Percentiles rank a stretch among this genome's conserved stretches.
Conservation (phyloP, 139 green algal genomes). For the Tetradesmus obliquus region DNA sequence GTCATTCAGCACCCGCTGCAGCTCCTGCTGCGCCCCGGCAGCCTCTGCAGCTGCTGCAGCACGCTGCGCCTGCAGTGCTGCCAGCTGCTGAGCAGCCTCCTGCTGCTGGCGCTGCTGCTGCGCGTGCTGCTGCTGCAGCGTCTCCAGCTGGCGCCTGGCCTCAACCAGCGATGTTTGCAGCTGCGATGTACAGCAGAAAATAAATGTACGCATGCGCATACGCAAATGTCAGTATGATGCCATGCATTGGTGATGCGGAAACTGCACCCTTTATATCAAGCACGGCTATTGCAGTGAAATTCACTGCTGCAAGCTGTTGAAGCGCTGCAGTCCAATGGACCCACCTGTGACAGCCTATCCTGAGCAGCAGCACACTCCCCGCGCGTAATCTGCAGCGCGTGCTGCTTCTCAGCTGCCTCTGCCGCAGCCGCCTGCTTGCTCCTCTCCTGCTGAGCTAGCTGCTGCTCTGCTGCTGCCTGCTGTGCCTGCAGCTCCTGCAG, state of each 20-base stretch:
- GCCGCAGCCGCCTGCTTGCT: slow-evolving; percentile 34
- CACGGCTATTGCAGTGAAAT: too few relatives aligned
- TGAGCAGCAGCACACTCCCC: slow-evolving; percentile 39
- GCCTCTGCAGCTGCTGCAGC: slow-evolving; percentile 40
- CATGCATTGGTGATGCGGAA: too few relatives aligned
- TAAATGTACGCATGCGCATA: too few relatives aligned
- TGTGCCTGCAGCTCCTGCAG: slow-evolving; percentile 19
- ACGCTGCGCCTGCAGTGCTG: slow-evolving; percentile 34
- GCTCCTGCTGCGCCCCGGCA: slow-evolving; percentile 36
- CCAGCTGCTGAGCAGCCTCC: slow-evolving; percentile 15
- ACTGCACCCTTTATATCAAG: too few relatives aligned
- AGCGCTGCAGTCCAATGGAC: slow-evolving; percentile 14
- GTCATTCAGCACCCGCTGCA: slow-evolving; percentile 30
- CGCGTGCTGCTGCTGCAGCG: slow-evolving; percentile 25
- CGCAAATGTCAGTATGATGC: too few relatives aligned
- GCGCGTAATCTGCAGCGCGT: background rate
- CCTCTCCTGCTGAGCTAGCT: slow-evolving; percentile 32
- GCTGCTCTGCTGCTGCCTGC: background rate
- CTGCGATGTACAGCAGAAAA: background rate
- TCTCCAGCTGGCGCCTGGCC: slow-evolving; percentile 33
- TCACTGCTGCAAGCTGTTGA: too few relatives aligned
- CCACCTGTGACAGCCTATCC: slow-evolving; percentile 37
- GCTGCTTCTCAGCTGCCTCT: slow-evolving; percentile 36
- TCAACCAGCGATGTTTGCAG: slow-evolving; percentile 29
- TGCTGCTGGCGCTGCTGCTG: slow-evolving; percentile 45